Percentiles rank a stretch among this genome's conserved stretches.
Evolutionary conservation across 176 grass and related monocot genomes (phyloP).

Genomic region (Saccharum officinarum): DNA sequence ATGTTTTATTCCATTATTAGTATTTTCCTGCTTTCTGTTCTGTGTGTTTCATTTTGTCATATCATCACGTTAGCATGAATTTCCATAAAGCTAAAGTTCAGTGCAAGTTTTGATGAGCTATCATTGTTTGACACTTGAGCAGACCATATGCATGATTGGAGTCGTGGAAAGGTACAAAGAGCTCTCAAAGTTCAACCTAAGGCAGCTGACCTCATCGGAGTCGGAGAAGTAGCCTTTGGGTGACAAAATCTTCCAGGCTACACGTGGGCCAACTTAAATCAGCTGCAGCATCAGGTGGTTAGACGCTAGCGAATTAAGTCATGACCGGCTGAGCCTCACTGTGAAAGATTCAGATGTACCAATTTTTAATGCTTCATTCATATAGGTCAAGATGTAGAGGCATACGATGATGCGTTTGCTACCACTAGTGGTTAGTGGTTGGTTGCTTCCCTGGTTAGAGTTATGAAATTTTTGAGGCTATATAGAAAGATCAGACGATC

Average conservation of each 20-base stretch:
- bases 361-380: not conserved
- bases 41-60: not conserved
- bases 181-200: slow-evolving; percentile 91
- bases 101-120: not conserved
- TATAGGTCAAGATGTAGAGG: not conserved
- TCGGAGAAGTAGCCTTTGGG: slow-evolving; percentile 31
- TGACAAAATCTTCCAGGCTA: not conserved
- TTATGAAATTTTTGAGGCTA: too few species aligned
- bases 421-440: not conserved
- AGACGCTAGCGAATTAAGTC: not conserved
- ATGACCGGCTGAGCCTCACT: not conserved
- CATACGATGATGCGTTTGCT: not conserved
- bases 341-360: not conserved
- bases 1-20: not conserved
- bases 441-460: not conserved
- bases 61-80: not conserved
- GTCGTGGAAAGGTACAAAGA: slow-evolving; percentile 83
- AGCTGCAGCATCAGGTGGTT: slow-evolving; percentile 3
- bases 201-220: slow-evolving; percentile 67
- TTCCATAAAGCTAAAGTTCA: not conserved
- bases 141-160: slow-evolving; percentile 92
- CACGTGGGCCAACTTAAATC: not conserved
- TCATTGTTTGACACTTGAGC: slow-evolving; percentile 31
- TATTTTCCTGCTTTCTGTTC: not conserved
- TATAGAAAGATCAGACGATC: not conserved